Evolutionary conservation across 2,329 filamentous ascomycete genomes (phyloP).

Genomic region (Chalaropsis ovoidea): DNA sequence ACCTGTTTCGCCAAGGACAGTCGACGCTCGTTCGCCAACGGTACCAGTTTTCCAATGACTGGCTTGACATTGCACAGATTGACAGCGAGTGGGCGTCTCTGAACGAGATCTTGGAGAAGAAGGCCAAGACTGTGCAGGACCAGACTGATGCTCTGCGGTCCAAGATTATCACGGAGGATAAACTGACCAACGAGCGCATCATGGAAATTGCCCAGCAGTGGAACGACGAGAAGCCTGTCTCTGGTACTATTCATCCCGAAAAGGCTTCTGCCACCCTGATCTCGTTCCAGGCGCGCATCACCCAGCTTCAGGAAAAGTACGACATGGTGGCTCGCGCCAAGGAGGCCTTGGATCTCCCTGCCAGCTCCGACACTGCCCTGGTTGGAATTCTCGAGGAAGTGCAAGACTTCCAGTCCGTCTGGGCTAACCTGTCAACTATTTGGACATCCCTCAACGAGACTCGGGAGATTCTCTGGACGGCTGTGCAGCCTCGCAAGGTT

Average conservation of each 20-base stretch:
- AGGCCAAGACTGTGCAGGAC: constrained; percentile 90
- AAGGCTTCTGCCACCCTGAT: constrained; percentile 73
- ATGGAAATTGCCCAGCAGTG: constrained; percentile 73
- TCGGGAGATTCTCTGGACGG: constrained; percentile 85
- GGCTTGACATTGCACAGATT: constrained; percentile 92
- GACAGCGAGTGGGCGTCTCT: constrained; percentile 92
- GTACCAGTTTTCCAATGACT: constrained; percentile 87
- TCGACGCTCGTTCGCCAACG: constrained; percentile 83
- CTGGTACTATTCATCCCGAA: constrained; percentile 82
- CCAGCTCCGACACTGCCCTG: constrained; percentile 69
- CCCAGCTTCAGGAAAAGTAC: constrained; percentile 72
- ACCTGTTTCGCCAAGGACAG: constrained; percentile 90
- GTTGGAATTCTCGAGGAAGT: constrained; percentile 87
- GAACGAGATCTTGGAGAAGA: constrained; percentile 82
- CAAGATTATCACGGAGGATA: constrained; percentile 91
- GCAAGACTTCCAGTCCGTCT: constrained; percentile 97
- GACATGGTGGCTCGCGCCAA: constrained; percentile 95
- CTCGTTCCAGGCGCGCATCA: constrained; percentile 75
- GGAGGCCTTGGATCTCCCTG: constrained; percentile 83
- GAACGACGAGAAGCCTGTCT: constrained; percentile 95
- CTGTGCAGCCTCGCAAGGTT: constrained; percentile 87
- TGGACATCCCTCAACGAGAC: constrained; percentile 95
- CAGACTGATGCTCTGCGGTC: constrained; percentile 90
- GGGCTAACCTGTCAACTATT: constrained; percentile 88
- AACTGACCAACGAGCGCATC: constrained; percentile 81